Evolutionary conservation across 1,284 basidiomycete species (phyloP).

Genomic region (Ganoderma lingzhi): DNA sequence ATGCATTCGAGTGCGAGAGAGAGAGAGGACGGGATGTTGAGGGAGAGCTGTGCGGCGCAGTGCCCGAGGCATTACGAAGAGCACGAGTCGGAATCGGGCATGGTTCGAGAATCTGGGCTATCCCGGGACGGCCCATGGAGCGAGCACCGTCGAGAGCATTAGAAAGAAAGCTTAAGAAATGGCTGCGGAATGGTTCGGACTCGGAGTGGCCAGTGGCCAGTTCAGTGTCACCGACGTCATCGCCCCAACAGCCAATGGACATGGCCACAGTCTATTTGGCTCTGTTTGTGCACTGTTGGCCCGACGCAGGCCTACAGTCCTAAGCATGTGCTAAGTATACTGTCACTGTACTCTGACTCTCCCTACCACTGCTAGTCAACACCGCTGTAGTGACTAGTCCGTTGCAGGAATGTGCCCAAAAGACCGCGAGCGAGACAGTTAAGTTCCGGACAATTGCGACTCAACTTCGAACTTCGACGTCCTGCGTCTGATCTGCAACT

Average conservation of each 20-base stretch:
- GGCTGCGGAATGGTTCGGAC: neutral
- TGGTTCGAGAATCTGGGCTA: neutral
- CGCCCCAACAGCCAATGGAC: neutral
- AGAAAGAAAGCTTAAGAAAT: neutral
- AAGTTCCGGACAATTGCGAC: neutral
- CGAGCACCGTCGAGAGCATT: neutral
- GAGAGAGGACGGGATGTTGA: neutral
- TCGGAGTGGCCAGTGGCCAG: too few relatives aligned
- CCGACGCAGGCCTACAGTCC: too few relatives aligned
- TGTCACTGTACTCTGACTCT: too few relatives aligned
- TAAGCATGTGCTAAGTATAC: too few relatives aligned
- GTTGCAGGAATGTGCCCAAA: neutral
- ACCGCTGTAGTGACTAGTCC: neutral
- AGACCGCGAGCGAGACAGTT: neutral
- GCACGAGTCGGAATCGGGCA: neutral
- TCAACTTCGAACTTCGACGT: slow-evolving; percentile 2
- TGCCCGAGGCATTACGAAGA: neutral
- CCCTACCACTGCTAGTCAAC: too few relatives aligned
- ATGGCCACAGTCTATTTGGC: too few relatives aligned
- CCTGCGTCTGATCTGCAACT: slow-evolving; percentile 2
- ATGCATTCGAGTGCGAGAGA: neutral
- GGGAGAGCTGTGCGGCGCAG: neutral
- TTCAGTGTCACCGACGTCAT: neutral
- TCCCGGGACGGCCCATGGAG: slow-evolving; percentile 1
- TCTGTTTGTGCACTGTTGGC: too few relatives aligned